Evolutionary conservation across 2,329 filamentous ascomycete species (phyloP).

Genomic region (Rutstroemia sp.): DNA sequence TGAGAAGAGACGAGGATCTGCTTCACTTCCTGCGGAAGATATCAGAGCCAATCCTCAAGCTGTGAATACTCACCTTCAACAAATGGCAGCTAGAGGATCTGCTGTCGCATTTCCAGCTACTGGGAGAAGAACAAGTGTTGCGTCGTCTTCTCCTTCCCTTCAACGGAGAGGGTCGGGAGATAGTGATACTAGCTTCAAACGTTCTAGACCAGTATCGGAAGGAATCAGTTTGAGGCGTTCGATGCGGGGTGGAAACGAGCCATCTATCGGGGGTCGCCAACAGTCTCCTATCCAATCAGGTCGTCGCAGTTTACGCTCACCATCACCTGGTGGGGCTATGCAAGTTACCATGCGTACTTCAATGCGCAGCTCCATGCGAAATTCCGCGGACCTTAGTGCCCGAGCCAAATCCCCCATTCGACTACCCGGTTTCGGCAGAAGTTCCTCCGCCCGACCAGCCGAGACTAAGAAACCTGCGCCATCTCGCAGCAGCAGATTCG

Average conservation of each 20-base stretch:
- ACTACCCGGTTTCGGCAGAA: constrained; percentile 22
- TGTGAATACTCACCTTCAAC: constrained; percentile 19
- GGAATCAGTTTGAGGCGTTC: constrained; percentile 62
- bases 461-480: constrained; percentile 14
- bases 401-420: constrained; percentile 16
- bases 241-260: constrained; percentile 49
- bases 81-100: constrained; percentile 18
- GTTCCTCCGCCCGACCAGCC: constrained; percentile 11
- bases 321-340: constrained; percentile 51
- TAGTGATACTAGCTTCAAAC: constrained; percentile 78
- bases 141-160: constrained; percentile 29
- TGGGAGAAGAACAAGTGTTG: constrained; percentile 6
- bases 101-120: constrained; percentile 14
- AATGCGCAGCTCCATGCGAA: constrained; percentile 30
- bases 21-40: constrained; percentile 17
- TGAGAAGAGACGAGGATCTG: constrained; percentile 32
- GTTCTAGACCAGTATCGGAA: constrained; percentile 42
- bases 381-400: constrained; percentile 21
- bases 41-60: constrained; percentile 13
- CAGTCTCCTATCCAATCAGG: constrained; percentile 40
- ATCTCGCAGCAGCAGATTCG: constrained; percentile 25
- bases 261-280: constrained; percentile 24
- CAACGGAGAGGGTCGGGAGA: constrained; percentile 53
- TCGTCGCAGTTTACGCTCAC: constrained; percentile 62
- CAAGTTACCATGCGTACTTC: constrained; percentile 34